Evolutionary conservation across 352 stramenopile genomes (phyloP), one percentile per base, ranked within the genome.

Genomic region (Phytophthora boehmeriae): DNA sequence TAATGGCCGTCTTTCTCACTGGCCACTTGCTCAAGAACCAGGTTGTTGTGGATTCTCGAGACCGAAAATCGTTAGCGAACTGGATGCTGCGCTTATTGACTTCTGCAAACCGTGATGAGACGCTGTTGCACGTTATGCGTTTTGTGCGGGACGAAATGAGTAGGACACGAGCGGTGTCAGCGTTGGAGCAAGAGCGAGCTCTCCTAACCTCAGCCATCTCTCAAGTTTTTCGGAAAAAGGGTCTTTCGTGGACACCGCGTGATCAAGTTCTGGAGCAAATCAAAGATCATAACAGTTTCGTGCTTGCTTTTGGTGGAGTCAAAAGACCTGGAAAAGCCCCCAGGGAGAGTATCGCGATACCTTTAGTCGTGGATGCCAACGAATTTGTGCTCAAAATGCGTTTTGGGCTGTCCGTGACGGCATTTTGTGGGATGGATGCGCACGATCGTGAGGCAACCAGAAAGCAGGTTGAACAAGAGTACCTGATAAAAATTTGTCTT

Each of bases 1-100:
- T 93, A 20, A 90, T 92, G 76, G 84, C 84, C 13, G 78, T 93
- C 10, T 90, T 93, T 53, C 68, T 93, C 2, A 76, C 84, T 8
- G 77, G 80, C 0, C 75, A 93, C 52, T 47, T 93, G 50, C 66
- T 93, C 5, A 75, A 78, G 58, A 80, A 77, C 20, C 65, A 80
- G 19, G 67, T 80, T 23, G 59, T 83, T 2, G 68, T 83, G 8
- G 82, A 93, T 42, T 66, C 63, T 39, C 62, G 71, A 16, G 82
- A 93, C 30, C 82, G 80, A 13, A 82, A 85, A 19, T 88, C 79
- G 1, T 44, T 92, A 8, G 67, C 84, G 11, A 78, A 70, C 27
- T 92, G 82, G 84, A 75, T 93, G 35, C 61, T 89, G 5, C 86
- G 84, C 34, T 63, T 93, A 6, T 58, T 93, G n/a, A 80, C 76